Conservation (phyloP, 2,329 filamentous ascomycete genomes). For the Spiromastix sp. region DNA sequence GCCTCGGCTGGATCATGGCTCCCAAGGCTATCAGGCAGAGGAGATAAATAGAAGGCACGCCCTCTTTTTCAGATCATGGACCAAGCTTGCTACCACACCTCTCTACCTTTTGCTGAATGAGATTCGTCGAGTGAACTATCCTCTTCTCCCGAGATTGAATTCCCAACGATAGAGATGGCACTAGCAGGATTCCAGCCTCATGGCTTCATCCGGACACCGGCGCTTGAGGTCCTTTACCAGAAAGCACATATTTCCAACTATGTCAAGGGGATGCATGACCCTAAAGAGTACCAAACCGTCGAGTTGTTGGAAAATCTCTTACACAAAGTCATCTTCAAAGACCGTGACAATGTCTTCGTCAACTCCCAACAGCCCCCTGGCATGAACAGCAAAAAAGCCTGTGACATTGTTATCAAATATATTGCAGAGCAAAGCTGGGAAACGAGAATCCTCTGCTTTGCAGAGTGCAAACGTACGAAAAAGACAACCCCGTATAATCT, state of each 20-base stretch:
- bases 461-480: not conserved
- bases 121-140: too few species aligned
- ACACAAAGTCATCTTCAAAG: not conserved
- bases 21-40: too few species aligned
- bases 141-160: too few species aligned
- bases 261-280: not conserved
- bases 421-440: not conserved
- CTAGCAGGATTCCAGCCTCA: not conserved
- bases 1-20: too few species aligned
- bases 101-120: too few species aligned
- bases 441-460: not conserved
- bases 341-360: not conserved
- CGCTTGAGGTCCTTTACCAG: not conserved
- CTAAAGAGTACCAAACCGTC: slow-evolving; percentile 1
- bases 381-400: not conserved
- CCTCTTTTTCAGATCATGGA: too few species aligned
- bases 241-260: not conserved
- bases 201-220: not conserved
- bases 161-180: too few species aligned
- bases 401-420: slow-evolving; percentile 1
- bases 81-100: too few species aligned
- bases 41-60: too few species aligned
- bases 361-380: slow-evolving; percentile 1
- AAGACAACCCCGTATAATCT: not conserved
- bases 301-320: slow-evolving; percentile 1